Conservation (phyloP, 2,329 filamentous ascomycete species). For the Arachnomyces sp. region DNA sequence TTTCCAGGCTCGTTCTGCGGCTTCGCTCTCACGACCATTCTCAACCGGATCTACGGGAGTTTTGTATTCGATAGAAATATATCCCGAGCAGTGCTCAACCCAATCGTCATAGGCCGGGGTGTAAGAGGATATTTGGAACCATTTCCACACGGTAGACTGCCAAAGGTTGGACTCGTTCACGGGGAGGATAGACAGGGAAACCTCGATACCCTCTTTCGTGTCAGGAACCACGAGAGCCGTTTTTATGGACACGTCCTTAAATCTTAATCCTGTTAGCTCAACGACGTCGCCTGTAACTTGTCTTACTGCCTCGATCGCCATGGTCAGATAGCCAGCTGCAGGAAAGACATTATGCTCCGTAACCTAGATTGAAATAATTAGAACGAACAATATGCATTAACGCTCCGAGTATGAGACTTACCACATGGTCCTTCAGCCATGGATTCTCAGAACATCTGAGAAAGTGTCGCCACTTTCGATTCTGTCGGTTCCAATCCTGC, state of each 20-base stretch:
- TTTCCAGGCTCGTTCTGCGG: conserved; percentile 12
- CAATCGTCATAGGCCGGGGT: conserved; percentile 21
- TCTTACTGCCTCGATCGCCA: conserved; percentile 23
- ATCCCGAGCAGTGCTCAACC: conserved; percentile 29
- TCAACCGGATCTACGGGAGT: conserved; percentile 13
- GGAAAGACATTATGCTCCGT: conserved; percentile 17
- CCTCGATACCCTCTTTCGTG: conserved; percentile 24
- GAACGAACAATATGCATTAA: neutral
- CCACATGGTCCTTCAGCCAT: conserved; percentile 24
- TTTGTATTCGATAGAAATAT: conserved; percentile 20
- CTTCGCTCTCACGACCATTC: conserved; percentile 15
- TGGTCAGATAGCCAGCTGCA: conserved; percentile 22
- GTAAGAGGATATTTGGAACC: conserved; percentile 26
- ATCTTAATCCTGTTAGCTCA: conserved; percentile 3
- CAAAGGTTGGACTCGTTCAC: conserved; percentile 16
- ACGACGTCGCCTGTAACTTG: conserved; percentile 14
- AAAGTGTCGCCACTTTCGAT: conserved; percentile 24
- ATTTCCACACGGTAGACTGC: conserved; percentile 18
- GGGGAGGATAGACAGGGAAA: conserved; percentile 18
- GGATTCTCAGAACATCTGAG: conserved; percentile 23
- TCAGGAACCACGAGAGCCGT: conserved; percentile 24
- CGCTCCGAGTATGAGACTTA: conserved; percentile 8
- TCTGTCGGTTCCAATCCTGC: conserved; percentile 20
- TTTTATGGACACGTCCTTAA: conserved; percentile 19
- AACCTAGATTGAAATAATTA: conserved; percentile 1